phyloP scores from a whole-genome alignment of 345 rosid genomes.

The Melaleuca alternifolia region DNA sequence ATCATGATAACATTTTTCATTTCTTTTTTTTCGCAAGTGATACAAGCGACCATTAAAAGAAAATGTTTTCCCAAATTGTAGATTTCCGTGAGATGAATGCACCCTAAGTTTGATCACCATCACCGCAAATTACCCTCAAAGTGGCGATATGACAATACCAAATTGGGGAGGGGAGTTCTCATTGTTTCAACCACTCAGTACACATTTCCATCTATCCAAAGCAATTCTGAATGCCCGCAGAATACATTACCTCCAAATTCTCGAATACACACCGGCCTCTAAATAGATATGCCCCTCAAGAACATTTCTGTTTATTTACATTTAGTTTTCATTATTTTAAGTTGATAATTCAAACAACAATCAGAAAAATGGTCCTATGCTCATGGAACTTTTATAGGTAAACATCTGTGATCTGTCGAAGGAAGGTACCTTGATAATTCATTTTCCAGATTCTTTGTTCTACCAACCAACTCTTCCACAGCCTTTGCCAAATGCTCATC shows the following conservation, averaged over 20 bases:
- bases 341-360: neutral
- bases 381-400: neutral
- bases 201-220: neutral
- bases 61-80: neutral
- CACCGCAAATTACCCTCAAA: neutral
- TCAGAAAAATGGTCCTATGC: neutral
- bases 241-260: neutral
- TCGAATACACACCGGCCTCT: neutral
- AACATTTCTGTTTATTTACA: neutral
- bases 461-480: conserved; percentile 47
- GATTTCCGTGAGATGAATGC: neutral
- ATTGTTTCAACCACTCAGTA: neutral
- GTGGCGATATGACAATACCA: neutral
- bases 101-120: neutral
- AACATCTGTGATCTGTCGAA: neutral
- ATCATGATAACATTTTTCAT: neutral
- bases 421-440: conserved; percentile 43
- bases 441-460: conserved; percentile 49
- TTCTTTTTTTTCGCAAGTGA: neutral
- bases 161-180: neutral
- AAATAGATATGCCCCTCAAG: neutral
- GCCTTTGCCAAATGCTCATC: conserved; percentile 46
- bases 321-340: neutral
- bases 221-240: neutral
- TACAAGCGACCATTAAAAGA: neutral